Conservation (phyloP, 2,329 filamentous ascomycete genomes). For the Pseudofabraea citricarpa region DNA sequence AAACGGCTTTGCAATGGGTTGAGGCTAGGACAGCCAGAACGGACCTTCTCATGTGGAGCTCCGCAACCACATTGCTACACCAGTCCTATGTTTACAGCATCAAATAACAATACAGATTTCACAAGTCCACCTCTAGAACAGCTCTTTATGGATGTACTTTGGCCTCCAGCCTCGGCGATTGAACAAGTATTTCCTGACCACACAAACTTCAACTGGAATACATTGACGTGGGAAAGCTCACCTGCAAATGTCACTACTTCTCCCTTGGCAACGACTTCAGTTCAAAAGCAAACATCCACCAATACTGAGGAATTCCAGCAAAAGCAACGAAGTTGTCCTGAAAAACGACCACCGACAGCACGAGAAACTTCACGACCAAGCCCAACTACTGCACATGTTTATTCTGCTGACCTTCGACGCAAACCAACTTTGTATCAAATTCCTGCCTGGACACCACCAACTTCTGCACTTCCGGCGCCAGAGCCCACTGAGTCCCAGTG, state of each 20-base stretch:
- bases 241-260: no score
- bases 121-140: background rate
- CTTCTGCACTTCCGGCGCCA: background rate
- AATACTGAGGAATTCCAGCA: no score
- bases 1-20: background rate
- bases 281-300: no score
- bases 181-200: background rate
- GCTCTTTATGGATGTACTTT: background rate
- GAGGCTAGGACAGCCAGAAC: no score
- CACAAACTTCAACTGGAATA: background rate
- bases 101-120: no score
- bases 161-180: background rate
- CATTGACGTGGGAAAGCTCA: background rate
- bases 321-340: no score
- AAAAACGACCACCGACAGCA: no score
- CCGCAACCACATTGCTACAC: no score
- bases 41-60: no score
- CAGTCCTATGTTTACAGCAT: no score
- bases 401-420: conserved; percentile 16
- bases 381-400: background rate
- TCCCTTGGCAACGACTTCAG: no score
- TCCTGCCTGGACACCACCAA: conserved; percentile 14
- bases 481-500: no score
- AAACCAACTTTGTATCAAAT: conserved; percentile 23
- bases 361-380: background rate